Percentiles rank a stretch among this genome's conserved stretches.
Evolutionary conservation across 495 filamentous ascomycete genomes (phyloP).

Genomic region (Penicillium pancosmium): DNA sequence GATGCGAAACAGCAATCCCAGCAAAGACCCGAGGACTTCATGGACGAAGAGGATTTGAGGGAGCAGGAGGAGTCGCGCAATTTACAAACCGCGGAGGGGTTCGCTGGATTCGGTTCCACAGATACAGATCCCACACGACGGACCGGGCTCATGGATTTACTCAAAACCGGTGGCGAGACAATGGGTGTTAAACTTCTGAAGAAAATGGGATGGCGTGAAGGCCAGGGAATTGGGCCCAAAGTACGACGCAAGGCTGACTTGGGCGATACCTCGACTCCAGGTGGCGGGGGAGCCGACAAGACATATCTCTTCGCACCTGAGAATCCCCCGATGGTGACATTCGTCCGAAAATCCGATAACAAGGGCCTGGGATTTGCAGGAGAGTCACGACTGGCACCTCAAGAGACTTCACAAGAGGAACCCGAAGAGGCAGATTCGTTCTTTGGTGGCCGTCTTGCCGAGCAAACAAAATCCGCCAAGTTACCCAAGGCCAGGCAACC

Average conservation of each 20-base stretch:
- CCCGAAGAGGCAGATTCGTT: constrained; percentile 49
- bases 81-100: constrained; percentile 70
- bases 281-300: constrained; percentile 42
- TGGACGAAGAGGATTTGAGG: constrained; percentile 96
- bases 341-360: constrained; percentile 73
- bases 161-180: constrained; percentile 76
- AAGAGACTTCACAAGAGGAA: constrained; percentile 47
- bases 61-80: constrained; percentile 78
- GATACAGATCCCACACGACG: constrained; percentile 55
- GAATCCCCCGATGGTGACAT: constrained; percentile 74
- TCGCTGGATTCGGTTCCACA: constrained; percentile 76
- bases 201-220: constrained; percentile 95
- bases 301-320: constrained; percentile 88
- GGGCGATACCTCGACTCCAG: constrained; percentile 48
- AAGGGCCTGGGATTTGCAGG: constrained; percentile 82
- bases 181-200: constrained; percentile 87
- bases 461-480: constrained; percentile 29
- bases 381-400: constrained; percentile 58
- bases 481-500: constrained; percentile 52
- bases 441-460: constrained; percentile 40
- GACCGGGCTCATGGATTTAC: constrained; percentile 71
- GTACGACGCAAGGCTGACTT: constrained; percentile 75
- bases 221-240: constrained; percentile 90
- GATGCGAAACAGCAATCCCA: constrained; percentile 56
- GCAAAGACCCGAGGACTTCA: constrained; percentile 86